Conservation (phyloP, 352 stramenopile genomes). For the Elongisporangium anandrum region DNA sequence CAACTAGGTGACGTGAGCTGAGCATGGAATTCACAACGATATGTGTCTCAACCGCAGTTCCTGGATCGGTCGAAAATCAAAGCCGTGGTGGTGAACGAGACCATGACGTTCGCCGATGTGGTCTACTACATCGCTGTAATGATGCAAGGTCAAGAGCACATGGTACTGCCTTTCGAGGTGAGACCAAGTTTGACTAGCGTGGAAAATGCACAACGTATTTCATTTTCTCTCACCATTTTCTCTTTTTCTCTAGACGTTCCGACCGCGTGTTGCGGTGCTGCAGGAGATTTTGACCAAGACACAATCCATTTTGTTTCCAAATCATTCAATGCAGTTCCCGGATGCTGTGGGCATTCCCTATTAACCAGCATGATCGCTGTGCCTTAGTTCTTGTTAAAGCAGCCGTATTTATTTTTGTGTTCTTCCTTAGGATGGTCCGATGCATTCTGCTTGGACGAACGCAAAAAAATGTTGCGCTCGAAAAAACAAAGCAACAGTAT, state of each 20-base stretch:
- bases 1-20: no score
- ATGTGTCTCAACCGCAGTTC: constrained; percentile 17
- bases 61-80: constrained; percentile 42
- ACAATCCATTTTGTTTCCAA: constrained; percentile 49
- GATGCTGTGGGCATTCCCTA: neutral
- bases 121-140: constrained; percentile 83
- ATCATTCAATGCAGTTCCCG: constrained; percentile 50
- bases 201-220: neutral
- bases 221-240: neutral
- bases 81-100: constrained; percentile 78
- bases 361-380: neutral
- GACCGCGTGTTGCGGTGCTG: constrained; percentile 52
- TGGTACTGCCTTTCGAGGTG: constrained; percentile 81
- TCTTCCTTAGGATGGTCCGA: neutral
- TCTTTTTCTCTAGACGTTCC: constrained; percentile 44
- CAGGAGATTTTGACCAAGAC: constrained; percentile 70
- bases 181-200: constrained; percentile 4
- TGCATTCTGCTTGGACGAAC: neutral
- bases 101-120: constrained; percentile 72
- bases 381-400: no score
- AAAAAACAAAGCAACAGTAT: neutral
- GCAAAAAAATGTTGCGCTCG: neutral
- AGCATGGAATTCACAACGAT: no score
- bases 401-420: neutral
- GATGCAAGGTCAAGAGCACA: constrained; percentile 54